Conservation (phyloP, 2,329 filamentous ascomycete genomes). For the Penicillium sp. region DNA sequence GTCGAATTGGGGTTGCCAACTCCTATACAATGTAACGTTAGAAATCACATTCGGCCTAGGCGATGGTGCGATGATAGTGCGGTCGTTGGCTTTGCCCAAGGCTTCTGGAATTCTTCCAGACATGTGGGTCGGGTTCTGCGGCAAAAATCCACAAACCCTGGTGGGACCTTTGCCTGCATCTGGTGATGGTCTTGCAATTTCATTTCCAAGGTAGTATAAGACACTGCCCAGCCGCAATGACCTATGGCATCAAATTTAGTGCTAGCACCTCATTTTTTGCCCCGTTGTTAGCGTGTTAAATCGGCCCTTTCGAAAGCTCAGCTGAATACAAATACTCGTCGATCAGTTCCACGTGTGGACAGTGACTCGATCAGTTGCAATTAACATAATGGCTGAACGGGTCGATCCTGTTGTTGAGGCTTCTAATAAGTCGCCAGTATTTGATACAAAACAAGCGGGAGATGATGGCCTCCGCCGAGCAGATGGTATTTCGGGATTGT, state of each 20-base stretch:
- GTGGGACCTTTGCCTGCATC: background rate
- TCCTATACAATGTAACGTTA: background rate
- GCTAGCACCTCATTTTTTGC: slow-evolving; percentile 29
- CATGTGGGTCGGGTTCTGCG: background rate
- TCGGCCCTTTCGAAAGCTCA: background rate
- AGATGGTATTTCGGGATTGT: slow-evolving; percentile 35
- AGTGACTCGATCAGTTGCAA: background rate
- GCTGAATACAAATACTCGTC: slow-evolving; percentile 1
- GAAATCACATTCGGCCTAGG: background rate
- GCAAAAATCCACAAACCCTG: background rate
- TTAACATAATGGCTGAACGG: background rate
- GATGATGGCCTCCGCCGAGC: slow-evolving; percentile 27
- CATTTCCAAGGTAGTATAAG: slow-evolving; percentile 11
- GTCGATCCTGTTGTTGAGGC: background rate
- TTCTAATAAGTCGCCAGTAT: slow-evolving; percentile 17
- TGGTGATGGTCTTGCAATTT: background rate
- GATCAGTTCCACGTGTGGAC: background rate
- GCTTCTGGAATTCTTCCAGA: slow-evolving; percentile 3
- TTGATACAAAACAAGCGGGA: slow-evolving; percentile 22
- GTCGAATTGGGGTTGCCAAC: no score
- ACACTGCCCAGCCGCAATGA: slow-evolving; percentile 9
- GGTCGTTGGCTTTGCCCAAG: background rate
- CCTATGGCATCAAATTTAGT: slow-evolving; percentile 33
- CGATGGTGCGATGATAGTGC: background rate
- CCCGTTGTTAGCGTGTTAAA: slow-evolving; percentile 9